Evolutionary conservation across 192 early-diverging fungal species (phyloP), one percentile per base, ranked within the genome.

Genomic region (Phycomyces nitens): DNA sequence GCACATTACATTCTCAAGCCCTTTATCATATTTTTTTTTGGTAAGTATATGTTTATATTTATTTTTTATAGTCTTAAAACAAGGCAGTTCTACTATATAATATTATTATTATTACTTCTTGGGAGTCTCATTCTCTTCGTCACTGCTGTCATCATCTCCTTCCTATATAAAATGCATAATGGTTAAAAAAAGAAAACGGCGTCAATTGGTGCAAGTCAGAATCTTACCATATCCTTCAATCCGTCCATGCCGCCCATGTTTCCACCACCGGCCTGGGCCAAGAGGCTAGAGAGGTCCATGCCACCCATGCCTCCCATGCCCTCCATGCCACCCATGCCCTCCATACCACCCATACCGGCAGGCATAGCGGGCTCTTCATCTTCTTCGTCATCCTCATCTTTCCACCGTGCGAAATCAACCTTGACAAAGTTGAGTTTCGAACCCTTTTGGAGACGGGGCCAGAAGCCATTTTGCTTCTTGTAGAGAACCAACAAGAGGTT

Each of bases 341-440:
- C 50, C 78, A 89, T 84, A 15, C 82, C 88, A 21, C 69, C 78
- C 54, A 82, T 71, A 62, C 58, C 67, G 56, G 72, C 57, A 20
- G 66, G 57, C 16, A 72, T 69, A 16, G 42, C 74, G 24, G 38
- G 51, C 22, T 73, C 77, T 53, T 80, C 87, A 9, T 92, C 89
- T 27, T 93, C 94, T 23, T 92, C 89, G n/a, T 98, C 94, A 72
- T 96, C 92, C 69, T 94, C 92, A 72, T 96, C 94, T 77, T 82
- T 89, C 92, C 93, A 98, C 67, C 77, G 86, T 51, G 82, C 65
- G 72, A 98, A 98, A 70, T 98, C 94, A 7, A 92, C 92, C 82
- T 94, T 94, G 56, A 98, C 63, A 56, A 82, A 98, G 72, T 84
- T 80, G 55, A 76, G 71, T 76, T 88, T 92, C 27, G 62, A 71